These are phyloP conservation scores for Eudorina sp. DNA, from an alignment of 139 green algal species.

Conservation along the genomic window DNA sequence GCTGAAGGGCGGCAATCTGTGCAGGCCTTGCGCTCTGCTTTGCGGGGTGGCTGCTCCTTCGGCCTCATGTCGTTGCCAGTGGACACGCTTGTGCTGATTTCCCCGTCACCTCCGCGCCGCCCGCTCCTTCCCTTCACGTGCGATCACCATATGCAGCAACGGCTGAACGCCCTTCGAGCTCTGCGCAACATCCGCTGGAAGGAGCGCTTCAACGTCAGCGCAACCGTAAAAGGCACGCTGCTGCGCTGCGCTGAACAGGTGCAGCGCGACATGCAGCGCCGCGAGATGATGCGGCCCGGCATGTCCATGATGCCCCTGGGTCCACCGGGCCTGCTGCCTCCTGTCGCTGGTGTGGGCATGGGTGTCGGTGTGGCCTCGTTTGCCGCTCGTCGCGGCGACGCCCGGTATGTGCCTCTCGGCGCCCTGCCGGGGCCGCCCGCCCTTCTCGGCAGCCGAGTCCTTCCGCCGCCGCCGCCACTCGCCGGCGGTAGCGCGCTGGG, in stretches of 20 bases:
- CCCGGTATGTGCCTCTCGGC: not conserved
- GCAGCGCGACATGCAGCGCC: slow-evolving; percentile 32
- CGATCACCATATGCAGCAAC: slow-evolving; percentile 32
- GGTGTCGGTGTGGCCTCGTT: not conserved
- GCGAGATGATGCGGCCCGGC: slow-evolving; percentile 23
- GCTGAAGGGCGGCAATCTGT: too few species aligned
- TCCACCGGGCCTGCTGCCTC: slow-evolving; percentile 1
- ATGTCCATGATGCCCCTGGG: not conserved
- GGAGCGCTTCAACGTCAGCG: slow-evolving; percentile 51
- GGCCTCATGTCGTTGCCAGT: too few species aligned
- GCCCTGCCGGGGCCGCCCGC: not conserved
- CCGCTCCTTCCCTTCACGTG: not conserved
- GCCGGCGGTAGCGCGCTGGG: not conserved
- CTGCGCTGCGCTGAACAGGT: slow-evolving; percentile 31
- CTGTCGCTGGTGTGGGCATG: not conserved
- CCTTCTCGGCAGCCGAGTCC: not conserved
- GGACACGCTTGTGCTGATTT: too few species aligned
- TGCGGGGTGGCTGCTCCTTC: too few species aligned
- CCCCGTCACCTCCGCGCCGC: too few species aligned
- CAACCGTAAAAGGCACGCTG: slow-evolving; percentile 26
- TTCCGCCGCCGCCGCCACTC: slow-evolving; percentile 20
- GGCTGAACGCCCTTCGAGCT: slow-evolving; percentile 8
- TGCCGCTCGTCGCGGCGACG: not conserved
- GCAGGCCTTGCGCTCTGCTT: too few species aligned
- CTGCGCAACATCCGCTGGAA: slow-evolving; percentile 27